These are phyloP conservation scores for Crithidia fasciculata DNA, from an alignment of 208 protist species.

Conservation along the genomic window DNA sequence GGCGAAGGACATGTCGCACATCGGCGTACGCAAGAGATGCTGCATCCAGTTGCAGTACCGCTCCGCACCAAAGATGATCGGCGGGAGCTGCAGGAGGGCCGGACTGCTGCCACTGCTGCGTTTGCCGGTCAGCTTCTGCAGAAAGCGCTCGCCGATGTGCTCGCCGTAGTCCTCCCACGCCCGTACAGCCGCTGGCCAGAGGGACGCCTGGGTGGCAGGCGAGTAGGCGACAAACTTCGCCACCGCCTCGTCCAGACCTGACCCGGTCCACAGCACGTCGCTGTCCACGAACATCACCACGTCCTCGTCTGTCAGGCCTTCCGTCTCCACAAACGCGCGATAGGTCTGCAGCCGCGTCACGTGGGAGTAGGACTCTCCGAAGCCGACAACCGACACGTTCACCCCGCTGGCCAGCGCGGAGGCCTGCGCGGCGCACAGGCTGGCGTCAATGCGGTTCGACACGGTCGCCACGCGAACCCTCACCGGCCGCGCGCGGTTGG, in stretches of 20 bases:
- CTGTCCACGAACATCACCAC: constrained; percentile 40
- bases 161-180: constrained; percentile 53
- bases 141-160: constrained; percentile 17
- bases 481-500: not conserved
- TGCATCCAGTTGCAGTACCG: constrained; percentile 27
- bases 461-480: constrained; percentile 8
- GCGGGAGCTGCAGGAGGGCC: constrained; percentile 29
- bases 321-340: constrained; percentile 30
- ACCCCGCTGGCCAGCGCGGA: constrained; percentile 31
- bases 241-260: constrained; percentile 34
- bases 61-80: constrained; percentile 39
- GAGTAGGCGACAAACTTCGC: constrained; percentile 36
- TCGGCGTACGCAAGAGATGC: not conserved
- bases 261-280: constrained; percentile 38
- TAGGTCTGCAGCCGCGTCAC: constrained; percentile 23
- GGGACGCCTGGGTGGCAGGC: constrained; percentile 21
- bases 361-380: constrained; percentile 31
- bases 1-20: constrained; percentile 9
- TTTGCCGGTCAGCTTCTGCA: constrained; percentile 9
- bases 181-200: constrained; percentile 43
- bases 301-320: constrained; percentile 42
- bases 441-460: constrained; percentile 28
- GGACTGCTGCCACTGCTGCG: not conserved
- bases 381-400: constrained; percentile 20
- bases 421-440: constrained; percentile 25